Percentiles rank a stretch among this genome's conserved stretches.
phyloP scores from a whole-genome alignment of 371 early-diverging fungal species.

The Syncephalastrum sp. region DNA sequence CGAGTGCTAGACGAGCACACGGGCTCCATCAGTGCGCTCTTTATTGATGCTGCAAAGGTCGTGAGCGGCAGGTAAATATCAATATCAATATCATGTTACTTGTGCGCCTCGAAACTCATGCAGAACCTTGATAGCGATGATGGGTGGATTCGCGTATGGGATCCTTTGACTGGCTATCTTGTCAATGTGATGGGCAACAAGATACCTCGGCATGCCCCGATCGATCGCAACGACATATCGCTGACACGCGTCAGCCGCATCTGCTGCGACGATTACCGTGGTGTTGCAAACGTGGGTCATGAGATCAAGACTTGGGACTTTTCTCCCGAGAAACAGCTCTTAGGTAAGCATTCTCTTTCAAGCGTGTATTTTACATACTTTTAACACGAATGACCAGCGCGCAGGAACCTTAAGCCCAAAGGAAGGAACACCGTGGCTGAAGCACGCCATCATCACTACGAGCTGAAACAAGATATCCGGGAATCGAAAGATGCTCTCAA shows the following conservation, averaged over 20 bases:
- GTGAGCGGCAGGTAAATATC: conserved; percentile 40
- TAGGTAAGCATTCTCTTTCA: conserved; percentile 1
- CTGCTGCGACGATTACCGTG: conserved; percentile 43
- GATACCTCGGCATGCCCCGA: conserved; percentile 38
- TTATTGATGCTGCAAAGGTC: conserved; percentile 44
- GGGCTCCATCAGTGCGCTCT: conserved; percentile 38
- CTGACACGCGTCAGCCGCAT: conserved; percentile 45
- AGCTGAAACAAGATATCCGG: conserved; percentile 40
- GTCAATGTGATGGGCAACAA: conserved; percentile 27
- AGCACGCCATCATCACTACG: conserved; percentile 28
- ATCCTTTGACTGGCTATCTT: conserved; percentile 39
- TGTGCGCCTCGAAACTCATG: too few relatives aligned
- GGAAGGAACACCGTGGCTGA: conserved; percentile 7
- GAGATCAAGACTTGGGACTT: conserved; percentile 47
- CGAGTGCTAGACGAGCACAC: conserved; percentile 27
- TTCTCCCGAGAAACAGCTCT: too few relatives aligned
- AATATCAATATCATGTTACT: background rate
- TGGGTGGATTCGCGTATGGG: conserved; percentile 57
- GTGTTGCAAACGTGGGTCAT: conserved; percentile 45
- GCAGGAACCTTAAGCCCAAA: conserved; percentile 26
- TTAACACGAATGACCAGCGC: background rate
- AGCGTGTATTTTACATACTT: background rate
- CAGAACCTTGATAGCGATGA: conserved; percentile 35
- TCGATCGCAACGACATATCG: conserved; percentile 35
- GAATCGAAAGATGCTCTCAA: conserved; percentile 34